Evolutionary conservation across 495 filamentous ascomycete genomes (phyloP), one percentile per base, ranked within the genome.

Genomic region (Penicillium lividum): DNA sequence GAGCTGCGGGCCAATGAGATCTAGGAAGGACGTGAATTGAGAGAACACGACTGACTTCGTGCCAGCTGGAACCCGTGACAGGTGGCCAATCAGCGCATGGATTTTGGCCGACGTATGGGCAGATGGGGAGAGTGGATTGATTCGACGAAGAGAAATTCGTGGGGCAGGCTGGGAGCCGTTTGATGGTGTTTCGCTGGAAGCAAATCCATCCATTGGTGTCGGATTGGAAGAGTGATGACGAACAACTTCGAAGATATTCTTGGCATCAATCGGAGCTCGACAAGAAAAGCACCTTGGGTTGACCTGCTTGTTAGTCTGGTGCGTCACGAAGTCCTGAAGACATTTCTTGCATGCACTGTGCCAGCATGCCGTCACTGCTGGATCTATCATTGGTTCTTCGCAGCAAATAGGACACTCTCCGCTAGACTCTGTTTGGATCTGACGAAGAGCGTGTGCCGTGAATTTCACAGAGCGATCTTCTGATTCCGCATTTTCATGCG

Each of bases 21-120:
- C 88, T 53, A 98, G 85, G 73, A 98, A 98, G 1, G 92, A 92
- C 9, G 94, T 98, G 71, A 98, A 98, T 72, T 98, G 94, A 59
- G 87, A 91, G 75, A 98, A 98, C 51, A 98, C 86, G 42, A 96
- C 91, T 29, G 89, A 90, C 78, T 97, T 97, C n/a, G 86, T 89
- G 43, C 73, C 77, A 0, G 89, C 81, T 8, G 89, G 85, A 5
- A 94, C 69, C 27, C 79, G 72, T 44, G 85, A 84, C 9, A 98
- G 84, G 51, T 91, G 85, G 46, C 78, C 80, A 69, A 97, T 81
- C 4, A 98, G 77, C 1, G 90, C 79, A 28, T 88, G 84, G 56
- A 97, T 88, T 72, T 98, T 98, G 36, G 94, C 88, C 3, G 91
- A 96, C 3, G 77, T 80, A 52, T 76, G 74, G 5, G 77, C 74